These are phyloP conservation scores for Colletotrichum destructivum DNA, from an alignment of 2,329 filamentous ascomycete genomes.

Conservation along the genomic window DNA sequence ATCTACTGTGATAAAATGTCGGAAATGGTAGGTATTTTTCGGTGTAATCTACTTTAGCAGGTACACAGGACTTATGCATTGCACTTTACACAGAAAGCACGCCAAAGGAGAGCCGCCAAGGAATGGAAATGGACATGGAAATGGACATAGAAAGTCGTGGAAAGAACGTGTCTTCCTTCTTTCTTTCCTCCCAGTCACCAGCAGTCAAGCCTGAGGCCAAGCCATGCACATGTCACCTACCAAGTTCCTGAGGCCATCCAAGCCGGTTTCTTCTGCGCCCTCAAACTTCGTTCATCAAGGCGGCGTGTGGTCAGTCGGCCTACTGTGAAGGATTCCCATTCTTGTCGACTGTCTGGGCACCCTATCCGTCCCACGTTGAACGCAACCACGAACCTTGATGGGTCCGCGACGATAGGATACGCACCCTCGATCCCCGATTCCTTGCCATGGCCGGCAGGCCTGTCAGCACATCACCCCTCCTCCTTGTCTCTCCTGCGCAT, in stretches of 20 bases:
- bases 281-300: constrained; percentile 1
- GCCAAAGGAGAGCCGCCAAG: no score
- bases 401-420: background rate
- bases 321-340: constrained; percentile 1
- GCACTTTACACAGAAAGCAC: no score
- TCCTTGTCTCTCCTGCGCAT: constrained; percentile 28
- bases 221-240: background rate
- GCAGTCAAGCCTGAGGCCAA: constrained; percentile 7
- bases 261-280: background rate
- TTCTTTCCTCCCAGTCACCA: constrained; percentile 4
- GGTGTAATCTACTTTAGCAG: no score
- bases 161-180: background rate
- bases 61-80: no score
- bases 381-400: constrained; percentile 15
- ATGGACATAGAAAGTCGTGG: background rate
- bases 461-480: constrained; percentile 21
- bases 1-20: background rate
- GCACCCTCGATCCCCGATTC: background rate
- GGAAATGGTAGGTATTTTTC: no score
- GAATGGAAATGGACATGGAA: no score
- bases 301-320: constrained; percentile 1
- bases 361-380: constrained; percentile 21
- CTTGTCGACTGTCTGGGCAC: constrained; percentile 6
- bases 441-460: background rate
- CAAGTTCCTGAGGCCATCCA: background rate